Base-by-base conservation (phyloP, 345 rosid genomes). In the Salix dunnii region DNA sequence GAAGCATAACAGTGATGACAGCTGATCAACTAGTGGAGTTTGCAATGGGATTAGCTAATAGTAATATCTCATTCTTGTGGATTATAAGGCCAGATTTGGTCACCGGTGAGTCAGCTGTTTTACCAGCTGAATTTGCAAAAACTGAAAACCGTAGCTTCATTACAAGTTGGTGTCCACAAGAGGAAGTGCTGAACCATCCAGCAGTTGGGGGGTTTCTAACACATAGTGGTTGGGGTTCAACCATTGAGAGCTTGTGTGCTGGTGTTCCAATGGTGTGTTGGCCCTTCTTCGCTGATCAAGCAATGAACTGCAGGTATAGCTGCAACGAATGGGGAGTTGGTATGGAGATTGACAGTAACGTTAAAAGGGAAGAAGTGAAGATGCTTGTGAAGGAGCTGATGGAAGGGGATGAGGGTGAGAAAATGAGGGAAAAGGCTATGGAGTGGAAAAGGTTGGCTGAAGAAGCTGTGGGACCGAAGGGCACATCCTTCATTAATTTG, bases 381-480 rank as follows among this genome's bases (percentile, higher is more conserved):
- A 69, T 12, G 17, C 60, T 23, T 12, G 58, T 69, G n/a, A 46
- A 35, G 17, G 60, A 69, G 20, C 28, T 69, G 4, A 69, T 69
- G 72, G 30, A 42, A 69, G 72, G 38, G 28, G 33, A 14, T n/a
- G 27, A 43, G 17, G 60, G 72, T 43, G 7, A 46, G 53, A 46
- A 69, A 69, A n/a, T 69, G 58, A 69, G 23, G 55, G 35, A 1
- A 11, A 46, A 17, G 35, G 72, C 72, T 6, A 42, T 46, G 36
- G 72, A 69, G 30, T 69, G 72, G 72, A 69, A 69, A 68, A 68
- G 8, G 43, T 21, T 68, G 71, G 71, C 71, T 20, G 30, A 36
- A 40, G 71, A 38, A 27, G 72, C 72, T 3, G 17, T 23, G 16
- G 60, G 10, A 20, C 36, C 72, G 14, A 27, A 21, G 2, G 72